phyloP scores from a whole-genome alignment of 1,284 basidiomycete species.

The Wolfiporia cocos region DNA sequence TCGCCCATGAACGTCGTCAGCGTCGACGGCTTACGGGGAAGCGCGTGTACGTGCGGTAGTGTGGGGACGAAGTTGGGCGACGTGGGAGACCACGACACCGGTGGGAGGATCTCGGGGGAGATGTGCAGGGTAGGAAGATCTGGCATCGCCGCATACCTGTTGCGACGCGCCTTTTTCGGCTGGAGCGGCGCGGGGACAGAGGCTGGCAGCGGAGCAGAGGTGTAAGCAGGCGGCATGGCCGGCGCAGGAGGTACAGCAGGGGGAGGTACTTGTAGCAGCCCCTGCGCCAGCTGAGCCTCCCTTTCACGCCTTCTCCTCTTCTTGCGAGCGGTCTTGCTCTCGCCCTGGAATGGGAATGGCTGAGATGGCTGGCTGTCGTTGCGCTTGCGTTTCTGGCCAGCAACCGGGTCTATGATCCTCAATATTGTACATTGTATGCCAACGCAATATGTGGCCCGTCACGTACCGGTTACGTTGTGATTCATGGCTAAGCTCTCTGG shows the following conservation, averaged over 20 bases:
- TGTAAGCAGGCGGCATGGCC: not conserved
- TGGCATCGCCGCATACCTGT: too few species aligned
- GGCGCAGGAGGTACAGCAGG: not conserved
- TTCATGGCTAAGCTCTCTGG: too few species aligned
- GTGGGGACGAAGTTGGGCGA: not conserved
- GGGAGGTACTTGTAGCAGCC: not conserved
- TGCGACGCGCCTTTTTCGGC: too few species aligned
- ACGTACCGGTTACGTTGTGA: too few species aligned
- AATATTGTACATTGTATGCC: not conserved
- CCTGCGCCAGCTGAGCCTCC: conserved; percentile 1
- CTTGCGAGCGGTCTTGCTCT: conserved; percentile 14
- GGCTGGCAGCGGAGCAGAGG: conserved; percentile 1
- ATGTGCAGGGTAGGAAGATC: not conserved
- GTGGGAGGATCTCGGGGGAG: conserved; percentile 1
- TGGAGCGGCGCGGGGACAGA: not conserved
- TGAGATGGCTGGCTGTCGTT: conserved; percentile 4
- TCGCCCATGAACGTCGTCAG: conserved; percentile 1
- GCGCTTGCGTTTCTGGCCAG: conserved; percentile 18
- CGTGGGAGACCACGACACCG: conserved; percentile 1
- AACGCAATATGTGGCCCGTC: too few species aligned
- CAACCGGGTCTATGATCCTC: not conserved
- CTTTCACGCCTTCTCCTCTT: conserved; percentile 15
- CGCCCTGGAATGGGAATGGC: not conserved
- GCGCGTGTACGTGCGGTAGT: not conserved
- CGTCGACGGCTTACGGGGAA: conserved; percentile 1